Evolutionary conservation across 345 rosid genomes (phyloP), one percentile per base, ranked within the genome.

Genomic region (Syzygium aromaticum): DNA sequence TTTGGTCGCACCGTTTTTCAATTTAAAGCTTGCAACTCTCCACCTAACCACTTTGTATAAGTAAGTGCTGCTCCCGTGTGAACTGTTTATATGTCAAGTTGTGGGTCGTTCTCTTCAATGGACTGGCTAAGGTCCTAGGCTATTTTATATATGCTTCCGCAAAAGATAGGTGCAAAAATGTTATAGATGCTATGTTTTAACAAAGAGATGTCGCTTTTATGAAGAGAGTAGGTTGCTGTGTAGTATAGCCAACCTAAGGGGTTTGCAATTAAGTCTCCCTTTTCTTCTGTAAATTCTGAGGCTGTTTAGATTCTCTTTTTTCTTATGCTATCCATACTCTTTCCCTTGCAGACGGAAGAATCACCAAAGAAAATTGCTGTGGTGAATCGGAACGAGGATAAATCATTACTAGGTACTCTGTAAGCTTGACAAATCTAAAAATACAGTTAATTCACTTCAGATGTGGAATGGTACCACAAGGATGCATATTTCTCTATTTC

Each of bases 371-470:
- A 84, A 91, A 89, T 84, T 87, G 51, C 84, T 11, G 87, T 91
- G 89, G 88, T 61, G 40, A 89, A 88, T 38, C 85, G 86, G 59
- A 88, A 91, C 88, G 92, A 90, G 86, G 92, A 92, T 89, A 89
- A 87, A 80, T 90, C 89, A 83, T 77, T 90, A 86, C 89, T 91
- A 86, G 96, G 97, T 95, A 91, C n/a, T 86, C 85, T 73, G 16
- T 43, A 59, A 59, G 64, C 64, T 59, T 59, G 64, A 59, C 64
- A 59, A 59, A 25, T 59, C 64, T 59, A 4, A 59, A 59, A 25
- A 59, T 25, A 25, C 28, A 25, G 64, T 59, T 10, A 11, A 59
- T 59, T 59, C 30, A 59, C 64, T 59, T 59, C 30, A 27, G 64
- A 59, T 59, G 64, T 59, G 64, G 63, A 57, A 59, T 27, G 15